phyloP scores from a whole-genome alignment of 768 basidiomycete species.

The Glaciozyma martinii region DNA sequence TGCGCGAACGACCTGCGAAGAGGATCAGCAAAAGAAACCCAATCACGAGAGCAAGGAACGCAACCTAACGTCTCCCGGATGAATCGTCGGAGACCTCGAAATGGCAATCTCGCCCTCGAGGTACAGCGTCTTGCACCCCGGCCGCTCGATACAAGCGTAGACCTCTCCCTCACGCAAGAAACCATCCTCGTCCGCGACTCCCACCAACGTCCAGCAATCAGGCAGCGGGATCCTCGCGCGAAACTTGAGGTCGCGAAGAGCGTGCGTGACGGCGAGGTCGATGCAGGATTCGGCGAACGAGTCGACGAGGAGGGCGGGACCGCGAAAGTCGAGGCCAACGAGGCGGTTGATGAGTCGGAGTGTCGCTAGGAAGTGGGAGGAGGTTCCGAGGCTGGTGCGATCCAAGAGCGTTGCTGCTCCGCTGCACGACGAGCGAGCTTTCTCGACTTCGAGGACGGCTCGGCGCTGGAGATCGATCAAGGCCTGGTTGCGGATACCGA shows the following conservation, averaged over 20 bases:
- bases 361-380: no score
- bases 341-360: no score
- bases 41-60: constrained; percentile 51
- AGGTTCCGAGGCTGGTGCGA: not conserved
- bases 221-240: constrained; percentile 57
- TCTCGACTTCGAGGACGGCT: constrained; percentile 52
- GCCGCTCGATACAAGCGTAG: constrained; percentile 42
- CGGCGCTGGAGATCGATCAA: constrained; percentile 50
- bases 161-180: constrained; percentile 43
- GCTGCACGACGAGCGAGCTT: constrained; percentile 52
- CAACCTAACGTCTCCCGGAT: constrained; percentile 63
- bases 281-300: constrained; percentile 50
- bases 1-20: constrained; percentile 40
- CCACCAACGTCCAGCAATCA: constrained; percentile 60
- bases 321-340: not conserved
- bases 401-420: constrained; percentile 48
- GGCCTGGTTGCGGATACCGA: constrained; percentile 44
- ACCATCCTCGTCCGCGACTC: constrained; percentile 60
- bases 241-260: constrained; percentile 66
- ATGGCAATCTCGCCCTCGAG: constrained; percentile 56
- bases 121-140: constrained; percentile 52
- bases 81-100: constrained; percentile 63
- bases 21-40: constrained; percentile 29
- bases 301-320: constrained; percentile 5
- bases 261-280: constrained; percentile 58